Evolutionary conservation across 768 basidiomycete species (phyloP), one percentile per base, ranked within the genome.

Genomic region (Lyophyllum atratum): DNA sequence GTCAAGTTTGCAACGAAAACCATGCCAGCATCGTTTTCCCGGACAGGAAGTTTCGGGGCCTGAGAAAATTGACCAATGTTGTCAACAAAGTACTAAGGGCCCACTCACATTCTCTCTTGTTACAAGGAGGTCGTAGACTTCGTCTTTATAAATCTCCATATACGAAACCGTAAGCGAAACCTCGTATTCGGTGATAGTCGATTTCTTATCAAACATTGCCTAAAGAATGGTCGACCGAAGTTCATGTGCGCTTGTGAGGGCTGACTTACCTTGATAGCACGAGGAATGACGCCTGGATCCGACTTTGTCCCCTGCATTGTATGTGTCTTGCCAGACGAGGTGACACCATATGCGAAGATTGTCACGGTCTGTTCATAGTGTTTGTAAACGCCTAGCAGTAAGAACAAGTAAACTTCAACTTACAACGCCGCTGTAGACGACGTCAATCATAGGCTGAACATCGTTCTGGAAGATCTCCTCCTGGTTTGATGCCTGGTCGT

Each of bases 81-180:
- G 33, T 22, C 11, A 6, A 37, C 17, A 17, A 24, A 31, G 40
- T 21, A 24, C 15, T 29, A 42, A 44, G 24, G 51, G 39, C 26
- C 28, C 26, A 76, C 84, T 21, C 64, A 88, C 89, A 53, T 79
- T 84, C 55, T 89, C 89, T 50, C 89, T 77, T 50, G 81, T 76
- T 1, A 90, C 90, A 3, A 95, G 80, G 24, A 96, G 80, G 67
- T 95, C 93, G 64, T 91, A 95, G 3, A 90, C 89, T 59, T 95
- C 93, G 66, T 95, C 93, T 66, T 91, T 92, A 73, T 94, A 92
- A 52, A 95, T 92, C 69, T 95, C 93, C 84, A 92, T 90, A 59
- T 94, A 94, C 1, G 89, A 89, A 14, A 90, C 75, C 5, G 77
- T 65, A 22, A 87, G 72, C 1, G 78, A 76, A 4, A 85, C 77